Evolutionary conservation across 805 yeast genomes (phyloP), one percentile per base, ranked within the genome.

Genomic region (Candida michaelii): DNA sequence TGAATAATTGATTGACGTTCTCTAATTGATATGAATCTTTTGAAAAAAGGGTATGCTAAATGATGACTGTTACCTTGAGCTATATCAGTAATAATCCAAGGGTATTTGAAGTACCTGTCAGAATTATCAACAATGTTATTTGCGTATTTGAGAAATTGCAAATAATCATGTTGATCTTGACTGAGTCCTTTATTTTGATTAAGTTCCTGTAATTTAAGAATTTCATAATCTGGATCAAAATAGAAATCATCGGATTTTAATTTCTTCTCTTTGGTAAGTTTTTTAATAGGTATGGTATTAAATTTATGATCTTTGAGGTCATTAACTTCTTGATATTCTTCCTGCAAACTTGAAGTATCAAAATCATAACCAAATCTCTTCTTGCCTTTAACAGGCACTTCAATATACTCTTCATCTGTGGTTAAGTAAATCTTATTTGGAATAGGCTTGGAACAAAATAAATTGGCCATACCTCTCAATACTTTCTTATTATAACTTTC

Each of bases 1-100:
- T 65, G 71, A 27, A 65, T 52, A 10, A 66, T 55, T 46, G 65
- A 55, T 41, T 64, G 71, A 29, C 69, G 55, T 49, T 67, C 73
- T 19, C 66, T 49, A 36, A 59, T 59, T 12, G 61, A 44, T n/a
- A 65, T 60, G 45, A 47, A 66, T 32, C 71, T 46, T 45, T 58
- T 62, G 57, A 67, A 67, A 44, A 62, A 67, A 1, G 71, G 71
- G 39, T 59, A 63, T 13, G 67, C 61, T 18, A 64, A 44, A 53
- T 60, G 65, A 46, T 60, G 62, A 11, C 66, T 54, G 32, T 59
- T 56, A 3, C 72, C 71, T 13, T 58, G 59, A 11, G 62, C 51
- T 6, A 66, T 48, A 49, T 66, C 72, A 34, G 66, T 49, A 34
- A 53, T 50, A 23, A 66, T 65, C 72, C 72, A 66, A 7, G 72